Evolutionary conservation across 495 filamentous ascomycete species (phyloP).

Genomic region (Tuber microsphaerosporum): DNA sequence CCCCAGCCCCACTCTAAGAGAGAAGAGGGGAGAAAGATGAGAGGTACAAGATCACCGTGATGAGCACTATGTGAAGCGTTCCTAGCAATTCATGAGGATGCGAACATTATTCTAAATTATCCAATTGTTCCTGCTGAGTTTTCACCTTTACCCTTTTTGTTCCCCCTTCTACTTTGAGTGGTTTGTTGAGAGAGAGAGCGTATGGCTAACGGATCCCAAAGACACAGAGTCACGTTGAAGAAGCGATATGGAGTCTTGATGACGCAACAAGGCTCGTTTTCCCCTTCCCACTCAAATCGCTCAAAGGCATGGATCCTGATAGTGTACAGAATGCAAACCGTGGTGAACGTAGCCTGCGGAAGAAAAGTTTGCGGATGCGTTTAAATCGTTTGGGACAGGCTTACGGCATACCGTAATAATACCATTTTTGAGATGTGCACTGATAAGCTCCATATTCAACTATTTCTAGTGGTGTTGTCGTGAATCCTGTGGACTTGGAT

Average conservation of each 20-base stretch:
- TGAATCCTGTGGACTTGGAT: not conserved
- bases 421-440: not conserved
- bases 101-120: slow-evolving; percentile 32
- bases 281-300: not conserved
- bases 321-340: not conserved
- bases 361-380: not conserved
- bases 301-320: not conserved
- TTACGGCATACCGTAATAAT: not conserved
- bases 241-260: slow-evolving; percentile 79
- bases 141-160: slow-evolving; percentile 5
- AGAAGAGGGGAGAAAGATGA: not conserved
- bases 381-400: not conserved
- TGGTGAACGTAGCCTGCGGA: not conserved
- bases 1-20: not conserved
- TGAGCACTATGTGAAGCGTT: slow-evolving; percentile 40
- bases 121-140: slow-evolving; percentile 44
- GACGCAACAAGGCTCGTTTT: slow-evolving; percentile 67
- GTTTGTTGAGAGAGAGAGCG: not conserved
- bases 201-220: slow-evolving; percentile 37
- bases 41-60: slow-evolving; percentile 14
- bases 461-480: not conserved
- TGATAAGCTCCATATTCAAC: not conserved
- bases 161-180: not conserved
- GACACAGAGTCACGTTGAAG: slow-evolving; percentile 88
- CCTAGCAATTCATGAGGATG: slow-evolving; percentile 31